These are phyloP conservation scores for Nemania diffusa DNA, from an alignment of 2,329 filamentous ascomycete species.

Conservation along the genomic window DNA sequence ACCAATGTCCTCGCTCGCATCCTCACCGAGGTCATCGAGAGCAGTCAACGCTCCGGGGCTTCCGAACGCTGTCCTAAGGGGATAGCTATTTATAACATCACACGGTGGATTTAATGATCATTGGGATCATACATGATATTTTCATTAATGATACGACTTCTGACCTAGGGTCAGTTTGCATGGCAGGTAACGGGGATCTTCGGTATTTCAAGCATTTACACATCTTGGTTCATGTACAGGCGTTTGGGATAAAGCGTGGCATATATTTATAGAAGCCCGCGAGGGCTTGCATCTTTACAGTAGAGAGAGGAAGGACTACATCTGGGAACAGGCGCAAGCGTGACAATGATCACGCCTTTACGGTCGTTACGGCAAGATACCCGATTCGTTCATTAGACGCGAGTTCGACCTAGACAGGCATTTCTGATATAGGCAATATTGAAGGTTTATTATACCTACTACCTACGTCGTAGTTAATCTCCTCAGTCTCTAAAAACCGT, in stretches of 20 bases:
- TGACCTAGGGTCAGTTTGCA: slow-evolving; percentile 15
- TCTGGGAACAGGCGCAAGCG: neutral
- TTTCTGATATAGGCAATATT: neutral
- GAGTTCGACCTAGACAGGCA: neutral
- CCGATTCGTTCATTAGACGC: slow-evolving; percentile 18
- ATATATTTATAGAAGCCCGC: slow-evolving; percentile 10
- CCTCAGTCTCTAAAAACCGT: too few relatives aligned
- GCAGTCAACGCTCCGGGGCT: slow-evolving; percentile 10
- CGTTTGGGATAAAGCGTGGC: slow-evolving; percentile 16
- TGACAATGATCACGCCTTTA: neutral
- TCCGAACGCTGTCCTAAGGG: slow-evolving; percentile 27
- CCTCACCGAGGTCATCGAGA: slow-evolving; percentile 29
- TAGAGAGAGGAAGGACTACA: slow-evolving; percentile 5
- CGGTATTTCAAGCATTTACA: slow-evolving; percentile 20
- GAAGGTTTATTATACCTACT: neutral
- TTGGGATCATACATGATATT: neutral
- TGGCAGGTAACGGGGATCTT: slow-evolving; percentile 18
- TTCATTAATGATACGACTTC: slow-evolving; percentile 12
- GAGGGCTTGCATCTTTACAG: slow-evolving; percentile 9
- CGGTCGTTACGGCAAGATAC: neutral
- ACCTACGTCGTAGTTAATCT: neutral
- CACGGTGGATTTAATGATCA: neutral
- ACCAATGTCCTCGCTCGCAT: neutral
- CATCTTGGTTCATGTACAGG: slow-evolving; percentile 12
- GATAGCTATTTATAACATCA: neutral